phyloP scores from a whole-genome alignment of 805 yeast genomes.

The Barnettozyma pratensis region DNA sequence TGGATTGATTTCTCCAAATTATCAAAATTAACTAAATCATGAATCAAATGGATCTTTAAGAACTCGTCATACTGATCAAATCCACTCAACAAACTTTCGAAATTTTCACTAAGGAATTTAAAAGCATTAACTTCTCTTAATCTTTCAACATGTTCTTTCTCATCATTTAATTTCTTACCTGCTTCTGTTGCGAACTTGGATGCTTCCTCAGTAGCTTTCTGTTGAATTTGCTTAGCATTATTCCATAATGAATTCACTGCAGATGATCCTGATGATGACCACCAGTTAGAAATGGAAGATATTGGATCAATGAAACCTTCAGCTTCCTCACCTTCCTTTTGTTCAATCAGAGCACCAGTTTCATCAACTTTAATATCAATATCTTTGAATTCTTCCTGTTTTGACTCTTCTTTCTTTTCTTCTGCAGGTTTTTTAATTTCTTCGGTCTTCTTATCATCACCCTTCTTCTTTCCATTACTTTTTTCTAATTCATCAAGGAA shows the following conservation, averaged over 20 bases:
- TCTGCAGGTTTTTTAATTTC: constrained; percentile 16
- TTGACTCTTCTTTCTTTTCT: constrained; percentile 6
- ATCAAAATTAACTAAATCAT: constrained; percentile 55
- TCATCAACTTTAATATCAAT: constrained; percentile 19
- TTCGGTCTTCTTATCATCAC: constrained; percentile 11
- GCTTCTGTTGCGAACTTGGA: constrained; percentile 28
- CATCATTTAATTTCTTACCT: constrained; percentile 17
- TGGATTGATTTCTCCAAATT: constrained; percentile 43
- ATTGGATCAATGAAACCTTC: constrained; percentile 50
- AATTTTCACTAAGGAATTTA: constrained; percentile 19
- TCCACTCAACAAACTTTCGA: constrained; percentile 1
- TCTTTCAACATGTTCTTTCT: constrained; percentile 25
- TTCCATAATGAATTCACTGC: constrained; percentile 68
- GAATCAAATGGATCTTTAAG: constrained; percentile 57
- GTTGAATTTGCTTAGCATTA: constrained; percentile 46
- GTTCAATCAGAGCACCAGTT: constrained; percentile 3
- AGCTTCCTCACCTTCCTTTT: constrained; percentile 14
- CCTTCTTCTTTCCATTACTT: constrained; percentile 22
- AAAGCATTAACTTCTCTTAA: constrained; percentile 10
- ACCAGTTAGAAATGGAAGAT: constrained; percentile 65
- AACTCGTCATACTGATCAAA: constrained; percentile 42
- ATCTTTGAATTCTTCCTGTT: constrained; percentile 17
- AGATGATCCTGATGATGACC: constrained; percentile 64
- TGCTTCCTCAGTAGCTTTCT: constrained; percentile 31
- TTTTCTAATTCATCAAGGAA: constrained; percentile 61